Evolutionary conservation across 805 yeast species (phyloP), one percentile per base, ranked within the genome.

Genomic region (Candida pini): DNA sequence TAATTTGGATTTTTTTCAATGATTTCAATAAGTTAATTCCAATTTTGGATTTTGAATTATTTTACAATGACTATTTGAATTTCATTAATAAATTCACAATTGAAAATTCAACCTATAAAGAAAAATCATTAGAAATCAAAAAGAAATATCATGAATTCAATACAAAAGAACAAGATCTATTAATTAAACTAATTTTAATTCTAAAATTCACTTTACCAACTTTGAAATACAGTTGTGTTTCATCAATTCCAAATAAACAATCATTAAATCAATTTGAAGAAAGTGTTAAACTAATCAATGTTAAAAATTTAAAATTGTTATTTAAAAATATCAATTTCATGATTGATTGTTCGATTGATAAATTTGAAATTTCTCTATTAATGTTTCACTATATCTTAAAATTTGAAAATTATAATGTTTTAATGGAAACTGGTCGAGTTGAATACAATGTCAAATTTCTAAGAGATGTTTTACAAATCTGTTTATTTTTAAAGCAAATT

Each of bases 1-100:
- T 71, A 35, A 63, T 74, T 16, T 57, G 61, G 46, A 64, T 71
- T 26, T 74, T 62, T 48, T 74, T 74, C 46, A 58, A 71, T 39
- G 68, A 71, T 49, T 70, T 69, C 49, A 74, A 74, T 54, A 65
- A 68, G 16, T 63, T 74, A 39, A 64, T 74, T 18, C 80, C 80
- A 4, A 68, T 74, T 7, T 64, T 74, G 41, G 79, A 73, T 44
- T 73, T 69, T 43, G 70, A 67, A 30, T 55, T 63, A 24, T 73
- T 74, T 42, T 73, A 73, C 67, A 68, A 66, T 44, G 66, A 68
- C 33, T 74, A 74, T 22, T 66, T 73, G 45, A 72, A 71, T 31
- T 62, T 74, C 30, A 63, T 64, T 46, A 66, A 66, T 47, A 62
- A 54, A 31, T 59, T 50, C 38, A 54, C 63, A 2, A 24, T 50